These are phyloP conservation scores for Didymella sp. DNA, from an alignment of 2,329 filamentous ascomycete species.

Conservation along the genomic window DNA sequence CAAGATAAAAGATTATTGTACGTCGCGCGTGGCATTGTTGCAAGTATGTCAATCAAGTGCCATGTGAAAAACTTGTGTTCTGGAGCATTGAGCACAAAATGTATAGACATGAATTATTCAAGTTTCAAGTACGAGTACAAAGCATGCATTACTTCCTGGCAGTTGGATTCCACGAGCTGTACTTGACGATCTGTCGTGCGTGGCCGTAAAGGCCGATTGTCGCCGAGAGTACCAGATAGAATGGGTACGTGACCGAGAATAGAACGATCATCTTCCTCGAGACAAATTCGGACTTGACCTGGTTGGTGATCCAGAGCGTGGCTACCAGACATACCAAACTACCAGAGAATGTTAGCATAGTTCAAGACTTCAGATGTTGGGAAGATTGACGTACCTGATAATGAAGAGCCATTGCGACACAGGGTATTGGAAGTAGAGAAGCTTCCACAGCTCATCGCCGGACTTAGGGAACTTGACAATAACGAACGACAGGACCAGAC, in stretches of 20 bases:
- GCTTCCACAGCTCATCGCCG: conserved; percentile 46
- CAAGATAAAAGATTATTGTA: not conserved
- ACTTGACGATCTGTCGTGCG: conserved; percentile 55
- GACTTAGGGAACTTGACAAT: conserved; percentile 55
- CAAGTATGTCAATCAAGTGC: not conserved
- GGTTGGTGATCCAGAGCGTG: conserved; percentile 57
- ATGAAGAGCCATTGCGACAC: conserved; percentile 58
- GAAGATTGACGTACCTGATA: conserved; percentile 47
- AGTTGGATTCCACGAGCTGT: conserved; percentile 59
- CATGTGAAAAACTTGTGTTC: not conserved
- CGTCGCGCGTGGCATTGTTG: not conserved
- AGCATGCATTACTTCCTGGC: conserved; percentile 38
- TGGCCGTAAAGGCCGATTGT: conserved; percentile 58
- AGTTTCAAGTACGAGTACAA: not conserved
- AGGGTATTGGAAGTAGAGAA: conserved; percentile 59
- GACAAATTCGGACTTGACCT: conserved; percentile 56
- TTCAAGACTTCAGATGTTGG: not conserved
- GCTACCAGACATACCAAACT: conserved; percentile 54
- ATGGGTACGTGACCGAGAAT: conserved; percentile 54
- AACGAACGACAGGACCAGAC: conserved; percentile 55
- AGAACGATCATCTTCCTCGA: conserved; percentile 51
- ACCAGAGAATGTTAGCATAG: conserved; percentile 26
- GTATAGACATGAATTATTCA: not conserved
- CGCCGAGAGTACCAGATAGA: conserved; percentile 55
- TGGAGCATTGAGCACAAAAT: not conserved